Evolutionary conservation across 768 basidiomycete species (phyloP).

Genomic region (Termitomyces sp.): DNA sequence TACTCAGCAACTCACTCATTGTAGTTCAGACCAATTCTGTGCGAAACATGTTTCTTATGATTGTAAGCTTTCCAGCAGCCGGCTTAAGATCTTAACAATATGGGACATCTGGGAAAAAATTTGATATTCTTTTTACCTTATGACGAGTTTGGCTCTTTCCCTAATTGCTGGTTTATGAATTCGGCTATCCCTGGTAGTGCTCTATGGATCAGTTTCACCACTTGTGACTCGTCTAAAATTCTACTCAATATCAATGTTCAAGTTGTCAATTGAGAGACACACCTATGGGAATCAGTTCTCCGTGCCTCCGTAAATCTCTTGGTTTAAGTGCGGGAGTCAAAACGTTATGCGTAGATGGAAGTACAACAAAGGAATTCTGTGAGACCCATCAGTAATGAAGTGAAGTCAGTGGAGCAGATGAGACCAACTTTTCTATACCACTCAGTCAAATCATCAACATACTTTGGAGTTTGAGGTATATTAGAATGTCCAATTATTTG

Average conservation of each 20-base stretch:
- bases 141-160: background rate
- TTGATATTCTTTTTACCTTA: background rate
- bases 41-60: background rate
- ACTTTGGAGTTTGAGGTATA: constrained; percentile 48
- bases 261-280: constrained; percentile 9
- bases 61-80: background rate
- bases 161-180: constrained; percentile 39
- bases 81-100: no score
- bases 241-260: background rate
- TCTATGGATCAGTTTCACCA: constrained; percentile 67
- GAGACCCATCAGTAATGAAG: constrained; percentile 2
- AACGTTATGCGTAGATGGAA: constrained; percentile 59
- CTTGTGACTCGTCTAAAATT: constrained; percentile 56
- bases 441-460: constrained; percentile 46
- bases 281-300: constrained; percentile 62
- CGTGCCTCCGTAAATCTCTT: constrained; percentile 55
- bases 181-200: constrained; percentile 60
- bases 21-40: background rate
- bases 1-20: background rate
- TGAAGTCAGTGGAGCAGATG: background rate
- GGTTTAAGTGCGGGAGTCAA: constrained; percentile 32
- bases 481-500: constrained; percentile 71
- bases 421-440: constrained; percentile 71
- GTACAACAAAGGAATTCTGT: constrained; percentile 67
- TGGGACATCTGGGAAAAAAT: background rate